phyloP scores from a whole-genome alignment of 2,329 filamentous ascomycete genomes.

The Sporothrix mexicana region DNA sequence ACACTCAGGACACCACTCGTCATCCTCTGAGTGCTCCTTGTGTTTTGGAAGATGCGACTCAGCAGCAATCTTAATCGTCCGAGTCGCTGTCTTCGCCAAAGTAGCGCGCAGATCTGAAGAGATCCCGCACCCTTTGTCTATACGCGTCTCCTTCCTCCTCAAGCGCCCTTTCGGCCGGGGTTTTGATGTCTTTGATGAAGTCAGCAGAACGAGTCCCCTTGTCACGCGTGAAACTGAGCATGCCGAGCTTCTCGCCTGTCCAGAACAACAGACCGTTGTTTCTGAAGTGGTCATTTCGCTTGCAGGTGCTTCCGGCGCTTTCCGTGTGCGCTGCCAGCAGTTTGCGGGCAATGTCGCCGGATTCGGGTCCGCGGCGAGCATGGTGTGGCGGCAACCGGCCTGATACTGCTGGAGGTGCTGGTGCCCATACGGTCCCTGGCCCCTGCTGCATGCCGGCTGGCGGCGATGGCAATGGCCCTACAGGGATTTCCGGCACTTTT shows the following conservation, averaged over 20 bases:
- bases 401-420: too few species aligned
- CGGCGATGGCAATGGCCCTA: too few species aligned
- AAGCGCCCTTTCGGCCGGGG: conserved; percentile 55
- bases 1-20: neutral
- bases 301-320: conserved; percentile 36
- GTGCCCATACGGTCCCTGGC: too few species aligned
- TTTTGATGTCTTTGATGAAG: conserved; percentile 55
- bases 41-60: neutral
- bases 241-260: conserved; percentile 84
- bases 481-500: neutral
- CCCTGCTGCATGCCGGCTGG: too few species aligned
- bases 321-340: conserved; percentile 65
- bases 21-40: neutral
- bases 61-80: neutral
- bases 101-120: conserved; percentile 75
- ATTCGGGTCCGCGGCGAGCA: conserved; percentile 45
- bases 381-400: conserved; percentile 33
- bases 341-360: conserved; percentile 79
- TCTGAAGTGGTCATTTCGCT: conserved; percentile 46
- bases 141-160: conserved; percentile 67
- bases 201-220: conserved; percentile 57
- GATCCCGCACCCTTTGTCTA: conserved; percentile 72
- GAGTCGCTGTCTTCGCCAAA: conserved; percentile 45
- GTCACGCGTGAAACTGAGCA: conserved; percentile 67
- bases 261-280: conserved; percentile 78